These are phyloP conservation scores for Botrytis byssoidea DNA, from an alignment of 2,329 filamentous ascomycete species.

Conservation along the genomic window DNA sequence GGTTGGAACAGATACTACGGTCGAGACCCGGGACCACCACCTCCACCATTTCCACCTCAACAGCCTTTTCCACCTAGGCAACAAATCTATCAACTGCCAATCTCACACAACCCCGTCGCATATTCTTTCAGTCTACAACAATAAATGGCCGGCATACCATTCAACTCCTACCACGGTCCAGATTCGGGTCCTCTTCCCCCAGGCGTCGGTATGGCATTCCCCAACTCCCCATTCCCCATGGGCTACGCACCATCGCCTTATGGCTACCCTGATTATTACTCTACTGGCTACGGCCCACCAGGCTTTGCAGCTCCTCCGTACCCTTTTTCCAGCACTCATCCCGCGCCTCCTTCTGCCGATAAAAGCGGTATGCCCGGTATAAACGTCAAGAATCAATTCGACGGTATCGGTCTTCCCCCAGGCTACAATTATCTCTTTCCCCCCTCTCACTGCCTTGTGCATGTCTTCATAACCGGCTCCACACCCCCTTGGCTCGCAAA, in stretches of 20 bases:
- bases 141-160: constrained; percentile 28
- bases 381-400: constrained; percentile 56
- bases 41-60: constrained; percentile 20
- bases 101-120: neutral
- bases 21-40: constrained; percentile 27
- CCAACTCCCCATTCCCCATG: constrained; percentile 1
- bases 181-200: constrained; percentile 33
- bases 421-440: constrained; percentile 65
- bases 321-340: constrained; percentile 7
- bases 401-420: constrained; percentile 57
- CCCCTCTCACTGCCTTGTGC: constrained; percentile 56
- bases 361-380: constrained; percentile 47
- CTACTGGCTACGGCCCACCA: constrained; percentile 14
- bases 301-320: constrained; percentile 11
- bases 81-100: neutral
- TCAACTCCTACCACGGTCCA: constrained; percentile 34
- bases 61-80: neutral
- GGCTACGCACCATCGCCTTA: neutral
- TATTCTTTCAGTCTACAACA: neutral
- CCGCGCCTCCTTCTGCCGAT: constrained; percentile 18
- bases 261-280: neutral
- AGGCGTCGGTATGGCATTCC: neutral
- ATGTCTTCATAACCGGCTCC: constrained; percentile 51
- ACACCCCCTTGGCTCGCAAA: constrained; percentile 50
- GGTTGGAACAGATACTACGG: constrained; percentile 31